Base-by-base conservation (phyloP, 345 rosid genomes). In the Acer negundo region DNA sequence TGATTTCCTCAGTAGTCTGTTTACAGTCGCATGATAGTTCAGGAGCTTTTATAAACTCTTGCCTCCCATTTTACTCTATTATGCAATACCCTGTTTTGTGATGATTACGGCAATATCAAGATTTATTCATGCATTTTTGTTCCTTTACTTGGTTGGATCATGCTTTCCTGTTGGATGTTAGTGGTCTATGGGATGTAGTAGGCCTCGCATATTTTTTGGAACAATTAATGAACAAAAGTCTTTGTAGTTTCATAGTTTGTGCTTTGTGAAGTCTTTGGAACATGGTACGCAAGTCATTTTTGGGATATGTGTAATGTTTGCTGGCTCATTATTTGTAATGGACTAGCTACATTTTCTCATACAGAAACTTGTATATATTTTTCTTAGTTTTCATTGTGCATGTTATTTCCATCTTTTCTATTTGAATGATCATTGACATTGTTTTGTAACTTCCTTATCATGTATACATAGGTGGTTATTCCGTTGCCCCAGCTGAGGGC, bases 401-500 rank as follows among this genome's bases (percentile, higher is more conserved):
- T n/a, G 63, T 70, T 59, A 26, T 70, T 70, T 31, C 12, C 69
- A 12, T 26, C 15, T 26, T 64, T 16, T 15, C 19, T 10, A 12
- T 65, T 35, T 28, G 42, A 2, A 23, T 13, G 40, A 55, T 78
- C 58, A 28, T 71, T 76, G 58, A 71, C 17, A 10, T 67, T 47
- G 20, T 47, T 26, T n/a, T 64, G 12, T 51, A 17, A 24, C 51
- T 44, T 63, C 40, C 70, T 13, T 55, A 51, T 3, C 19, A 16
- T 66, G 10, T 31, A 31, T 61, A n/a, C 5, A 20, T 71, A 91
- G 98, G 97, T 93, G 75, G 86, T 90, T 61, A 84, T 93, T 80
- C 95, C 97, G 3, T 77, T 87, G 51, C 86, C 83, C 69, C 97
- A 90, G 76, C 82, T 91, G 78, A 95, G 84, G 86, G 94, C 90